phyloP scores from a whole-genome alignment of 2,329 filamentous ascomycete genomes.

The Neonectria punicea region DNA sequence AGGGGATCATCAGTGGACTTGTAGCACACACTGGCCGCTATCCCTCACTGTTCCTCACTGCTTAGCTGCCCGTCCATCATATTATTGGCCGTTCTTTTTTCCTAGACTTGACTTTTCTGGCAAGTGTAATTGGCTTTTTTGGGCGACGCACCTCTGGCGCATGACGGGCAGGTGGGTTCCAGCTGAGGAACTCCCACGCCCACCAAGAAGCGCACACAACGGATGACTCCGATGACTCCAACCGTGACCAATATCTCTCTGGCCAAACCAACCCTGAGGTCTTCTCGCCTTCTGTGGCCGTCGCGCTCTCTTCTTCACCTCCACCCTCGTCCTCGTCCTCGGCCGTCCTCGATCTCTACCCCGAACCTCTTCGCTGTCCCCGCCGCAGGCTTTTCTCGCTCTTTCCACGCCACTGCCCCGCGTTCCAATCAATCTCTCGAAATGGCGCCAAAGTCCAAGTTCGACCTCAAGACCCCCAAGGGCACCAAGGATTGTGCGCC shows the following conservation, averaged over 20 bases:
- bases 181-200: constrained; percentile 31
- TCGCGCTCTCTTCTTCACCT: constrained; percentile 6
- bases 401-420: constrained; percentile 41
- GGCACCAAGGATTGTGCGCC: constrained; percentile 82
- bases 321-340: constrained; percentile 10
- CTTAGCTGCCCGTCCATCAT: neutral
- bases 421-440: constrained; percentile 32
- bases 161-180: constrained; percentile 38
- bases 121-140: constrained; percentile 25
- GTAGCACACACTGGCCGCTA: neutral
- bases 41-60: neutral
- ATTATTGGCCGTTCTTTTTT: constrained; percentile 17
- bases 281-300: constrained; percentile 26
- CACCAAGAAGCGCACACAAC: constrained; percentile 32
- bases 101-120: constrained; percentile 2
- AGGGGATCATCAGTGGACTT: constrained; percentile 4
- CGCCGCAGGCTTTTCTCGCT: constrained; percentile 36
- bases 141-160: constrained; percentile 27
- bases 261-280: constrained; percentile 33
- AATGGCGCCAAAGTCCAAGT: constrained; percentile 47
- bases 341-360: constrained; percentile 10
- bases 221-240: constrained; percentile 43
- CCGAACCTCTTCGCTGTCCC: constrained; percentile 32
- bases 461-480: constrained; percentile 83
- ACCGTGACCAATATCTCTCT: constrained; percentile 38